Percentiles rank a stretch among this genome's conserved stretches.
phyloP scores from a whole-genome alignment of 2,329 filamentous ascomycete species.

The Colletotrichum phormii region DNA sequence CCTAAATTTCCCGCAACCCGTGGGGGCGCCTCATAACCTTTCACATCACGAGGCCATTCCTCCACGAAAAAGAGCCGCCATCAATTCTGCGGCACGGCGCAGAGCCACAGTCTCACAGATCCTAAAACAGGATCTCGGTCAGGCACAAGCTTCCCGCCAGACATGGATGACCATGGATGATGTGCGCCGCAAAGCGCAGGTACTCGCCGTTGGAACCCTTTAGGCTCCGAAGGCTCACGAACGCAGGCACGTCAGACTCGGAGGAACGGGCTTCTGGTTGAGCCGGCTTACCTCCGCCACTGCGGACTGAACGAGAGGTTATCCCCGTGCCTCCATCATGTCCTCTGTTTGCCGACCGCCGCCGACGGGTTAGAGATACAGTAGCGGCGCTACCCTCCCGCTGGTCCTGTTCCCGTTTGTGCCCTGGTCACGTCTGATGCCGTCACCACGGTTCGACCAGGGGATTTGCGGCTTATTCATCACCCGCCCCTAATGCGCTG shows the following conservation, averaged over 20 bases:
- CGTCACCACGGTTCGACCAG: background rate
- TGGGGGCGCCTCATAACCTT: constrained; percentile 11
- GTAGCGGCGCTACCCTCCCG: constrained; percentile 9
- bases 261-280: constrained; percentile 23
- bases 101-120: background rate
- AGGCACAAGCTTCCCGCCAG: constrained; percentile 11
- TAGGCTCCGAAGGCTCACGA: background rate
- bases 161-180: constrained; percentile 17
- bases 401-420: background rate
- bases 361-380: constrained; percentile 1
- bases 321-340: constrained; percentile 1
- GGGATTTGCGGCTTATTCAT: constrained; percentile 12
- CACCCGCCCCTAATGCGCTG: constrained; percentile 25
- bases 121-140: constrained; percentile 15
- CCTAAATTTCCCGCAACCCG: constrained; percentile 14
- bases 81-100: constrained; percentile 16
- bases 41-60: constrained; percentile 30
- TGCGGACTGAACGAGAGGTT: constrained; percentile 8
- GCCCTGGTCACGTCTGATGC: constrained; percentile 2
- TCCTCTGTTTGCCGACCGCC: background rate
- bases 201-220: background rate
- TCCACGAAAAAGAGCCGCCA: constrained; percentile 36
- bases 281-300: constrained; percentile 28
- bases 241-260: background rate
- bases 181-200: constrained; percentile 2